Evolutionary conservation across 2,329 filamentous ascomycete species (phyloP).

Genomic region (Rhytidhysteron rufulum): DNA sequence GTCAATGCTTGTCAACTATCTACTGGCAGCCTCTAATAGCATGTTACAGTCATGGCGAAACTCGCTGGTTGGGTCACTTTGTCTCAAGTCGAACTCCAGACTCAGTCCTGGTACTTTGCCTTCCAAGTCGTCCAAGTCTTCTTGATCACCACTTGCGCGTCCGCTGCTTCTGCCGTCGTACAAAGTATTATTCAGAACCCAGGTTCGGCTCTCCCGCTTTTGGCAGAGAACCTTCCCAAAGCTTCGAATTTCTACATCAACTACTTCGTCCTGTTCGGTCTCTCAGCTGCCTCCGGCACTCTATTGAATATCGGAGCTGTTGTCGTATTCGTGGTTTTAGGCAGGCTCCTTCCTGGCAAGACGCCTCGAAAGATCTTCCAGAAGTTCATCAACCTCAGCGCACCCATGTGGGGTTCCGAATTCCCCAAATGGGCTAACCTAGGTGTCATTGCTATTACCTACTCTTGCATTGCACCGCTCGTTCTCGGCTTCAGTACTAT

Average conservation of each 20-base stretch:
- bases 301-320: conserved; percentile 76
- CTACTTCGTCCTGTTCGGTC: conserved; percentile 88
- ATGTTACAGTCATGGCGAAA: conserved; percentile 31
- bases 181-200: conserved; percentile 61
- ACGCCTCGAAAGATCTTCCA: conserved; percentile 46
- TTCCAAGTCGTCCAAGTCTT: conserved; percentile 96
- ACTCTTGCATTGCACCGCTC: conserved; percentile 47
- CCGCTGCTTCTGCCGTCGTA: conserved; percentile 63
- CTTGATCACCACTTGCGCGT: conserved; percentile 77
- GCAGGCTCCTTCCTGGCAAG: conserved; percentile 50
- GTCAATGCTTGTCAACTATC: conserved; percentile 3
- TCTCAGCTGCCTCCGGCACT: conserved; percentile 25
- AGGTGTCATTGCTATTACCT: conserved; percentile 42
- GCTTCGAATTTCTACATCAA: conserved; percentile 94
- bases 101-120: conserved; percentile 87
- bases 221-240: conserved; percentile 72
- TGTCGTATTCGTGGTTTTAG: conserved; percentile 81
- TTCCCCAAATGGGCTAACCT: conserved; percentile 48
- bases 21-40: conserved; percentile 8
- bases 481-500: conserved; percentile 45
- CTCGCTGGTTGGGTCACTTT: conserved; percentile 36
- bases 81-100: conserved; percentile 60
- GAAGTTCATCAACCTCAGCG: conserved; percentile 40
- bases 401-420: conserved; percentile 43
- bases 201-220: conserved; percentile 55